These are phyloP conservation scores for Dalbergia cultrata DNA, from an alignment of 306 rosid genomes.

Conservation along the genomic window DNA sequence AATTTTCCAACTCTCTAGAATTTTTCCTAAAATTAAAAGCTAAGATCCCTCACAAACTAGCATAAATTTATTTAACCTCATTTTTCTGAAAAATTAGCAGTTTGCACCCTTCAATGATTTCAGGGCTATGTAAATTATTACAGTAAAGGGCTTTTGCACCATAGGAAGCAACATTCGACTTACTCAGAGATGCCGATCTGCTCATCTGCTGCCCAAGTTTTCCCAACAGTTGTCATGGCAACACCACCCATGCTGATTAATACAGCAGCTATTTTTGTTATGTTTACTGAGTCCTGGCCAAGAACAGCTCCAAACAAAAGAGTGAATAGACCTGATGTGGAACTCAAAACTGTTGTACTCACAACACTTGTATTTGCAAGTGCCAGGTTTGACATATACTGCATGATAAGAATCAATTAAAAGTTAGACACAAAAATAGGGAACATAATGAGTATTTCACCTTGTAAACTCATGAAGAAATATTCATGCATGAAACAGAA, in stretches of 20 bases:
- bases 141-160: background rate
- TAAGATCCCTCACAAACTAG: background rate
- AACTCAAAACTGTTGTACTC: constrained; percentile 72
- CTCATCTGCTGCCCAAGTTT: constrained; percentile 72
- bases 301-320: constrained; percentile 76
- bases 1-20: too few relatives aligned
- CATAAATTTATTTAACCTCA: background rate
- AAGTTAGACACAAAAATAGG: constrained; percentile 7
- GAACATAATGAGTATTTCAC: constrained; percentile 14
- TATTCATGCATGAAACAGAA: background rate
- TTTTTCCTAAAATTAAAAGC: background rate
- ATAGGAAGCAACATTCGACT: constrained; percentile 45
- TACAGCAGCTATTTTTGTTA: constrained; percentile 67
- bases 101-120: background rate
- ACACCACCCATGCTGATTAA: constrained; percentile 76
- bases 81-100: background rate
- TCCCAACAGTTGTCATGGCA: constrained; percentile 72
- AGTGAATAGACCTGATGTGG: constrained; percentile 76
- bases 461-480: constrained; percentile 1
- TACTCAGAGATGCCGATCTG: constrained; percentile 59
- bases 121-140: background rate
- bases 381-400: constrained; percentile 78
- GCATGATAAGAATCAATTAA: constrained; percentile 45
- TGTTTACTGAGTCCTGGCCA: constrained; percentile 66
- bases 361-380: constrained; percentile 81